phyloP scores from a whole-genome alignment of 2,329 filamentous ascomycete species.

The Aspergillus sclerotialis region DNA sequence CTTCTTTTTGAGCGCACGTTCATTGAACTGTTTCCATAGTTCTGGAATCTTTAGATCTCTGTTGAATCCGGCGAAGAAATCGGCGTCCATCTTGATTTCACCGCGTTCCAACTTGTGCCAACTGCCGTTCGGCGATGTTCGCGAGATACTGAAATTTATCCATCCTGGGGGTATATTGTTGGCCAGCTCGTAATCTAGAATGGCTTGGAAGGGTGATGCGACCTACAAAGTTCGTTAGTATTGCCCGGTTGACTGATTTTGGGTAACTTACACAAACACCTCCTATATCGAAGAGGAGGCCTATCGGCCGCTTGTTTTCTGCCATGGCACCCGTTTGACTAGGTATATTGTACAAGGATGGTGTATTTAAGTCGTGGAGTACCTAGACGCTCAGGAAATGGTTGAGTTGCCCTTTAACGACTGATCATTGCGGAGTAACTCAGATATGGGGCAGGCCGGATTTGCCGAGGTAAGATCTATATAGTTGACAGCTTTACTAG shows the following conservation, averaged over 20 bases:
- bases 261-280: slow-evolving; percentile 75
- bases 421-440: no score
- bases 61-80: slow-evolving; percentile 72
- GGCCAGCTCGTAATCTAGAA: slow-evolving; percentile 78
- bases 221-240: slow-evolving; percentile 50
- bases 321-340: slow-evolving; percentile 25
- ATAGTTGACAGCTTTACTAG: no score
- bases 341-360: slow-evolving; percentile 1
- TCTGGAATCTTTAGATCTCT: slow-evolving; percentile 59
- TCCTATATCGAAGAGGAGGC: slow-evolving; percentile 88
- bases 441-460: no score
- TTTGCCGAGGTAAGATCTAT: no score
- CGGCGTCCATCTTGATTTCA: slow-evolving; percentile 64
- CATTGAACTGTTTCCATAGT: slow-evolving; percentile 61
- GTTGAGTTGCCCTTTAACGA: no score
- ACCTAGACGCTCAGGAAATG: not conserved
- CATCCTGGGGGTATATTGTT: slow-evolving; percentile 76
- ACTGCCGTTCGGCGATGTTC: slow-evolving; percentile 66
- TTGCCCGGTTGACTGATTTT: not conserved
- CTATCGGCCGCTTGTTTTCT: slow-evolving; percentile 52
- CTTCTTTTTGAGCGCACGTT: slow-evolving; percentile 24
- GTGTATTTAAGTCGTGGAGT: no score
- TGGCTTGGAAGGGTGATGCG: slow-evolving; percentile 83
- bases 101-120: slow-evolving; percentile 89
- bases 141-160: slow-evolving; percentile 84